Evolutionary conservation across 768 basidiomycete species (phyloP), one percentile per base, ranked within the genome.

Genomic region (Xerocomus potaroensis): DNA sequence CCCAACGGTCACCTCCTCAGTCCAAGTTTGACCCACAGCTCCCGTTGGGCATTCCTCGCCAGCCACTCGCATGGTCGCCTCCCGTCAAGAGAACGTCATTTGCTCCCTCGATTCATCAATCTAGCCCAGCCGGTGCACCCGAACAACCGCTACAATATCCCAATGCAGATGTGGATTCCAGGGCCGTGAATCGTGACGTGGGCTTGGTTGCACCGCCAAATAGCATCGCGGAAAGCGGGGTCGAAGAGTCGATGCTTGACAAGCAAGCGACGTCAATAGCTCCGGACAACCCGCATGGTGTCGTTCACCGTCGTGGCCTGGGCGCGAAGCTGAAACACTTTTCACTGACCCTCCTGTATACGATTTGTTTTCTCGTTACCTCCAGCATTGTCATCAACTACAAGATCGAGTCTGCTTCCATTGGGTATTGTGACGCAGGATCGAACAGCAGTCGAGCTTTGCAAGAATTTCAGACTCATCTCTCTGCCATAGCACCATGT

Each of bases 391-490:
- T 72, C 16, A 54, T 72, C 56, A 71, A 72, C 15, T 87, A 80
- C 71, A 90, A 89, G 67, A 49, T 54, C 11, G 80, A 85, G 54
- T 89, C 89, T 5, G 70, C 81, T 3, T 63, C 72, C 10, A 81
- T 92, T 54, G 90, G 91, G 5, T 92, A 80, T 65, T 92, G 90
- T 59, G 80, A 87, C 51, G 65, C 76, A 29, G 83, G 78, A 16
- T 77, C 64, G 46, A 69, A 72, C 53, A 84, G 81, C 23, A 92
- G 85, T 62, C 63, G 55, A 19, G 68, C 70, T 3, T 65, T 90
- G 41, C 77, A 79, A 47, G 67, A 63, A 12, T 55, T 81, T 16
- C 72, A 75, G 35, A 68, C 66, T 5, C 67, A 67, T 34, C 66
- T 76, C 44, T 58, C 67, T n/a, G 75, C 76, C 29, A 66, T 77